Evolutionary conservation across 371 early-diverging fungal species (phyloP).

Genomic region (Entomophthora muscae): DNA sequence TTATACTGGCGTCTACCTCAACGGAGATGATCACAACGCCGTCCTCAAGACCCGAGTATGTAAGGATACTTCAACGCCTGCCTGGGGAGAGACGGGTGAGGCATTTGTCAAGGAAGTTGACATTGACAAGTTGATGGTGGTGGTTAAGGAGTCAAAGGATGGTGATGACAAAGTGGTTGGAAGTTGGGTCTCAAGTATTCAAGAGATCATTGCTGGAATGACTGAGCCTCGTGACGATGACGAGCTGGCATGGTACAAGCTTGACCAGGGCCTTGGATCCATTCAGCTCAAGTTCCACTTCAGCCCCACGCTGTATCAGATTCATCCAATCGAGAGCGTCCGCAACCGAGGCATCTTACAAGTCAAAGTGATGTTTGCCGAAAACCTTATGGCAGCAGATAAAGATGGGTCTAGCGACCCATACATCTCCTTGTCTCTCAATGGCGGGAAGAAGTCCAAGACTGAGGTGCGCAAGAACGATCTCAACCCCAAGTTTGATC

Average conservation of each 20-base stretch:
- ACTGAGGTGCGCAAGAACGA: conserved; percentile 58
- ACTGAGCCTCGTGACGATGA: neutral
- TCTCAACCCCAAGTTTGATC: conserved; percentile 72
- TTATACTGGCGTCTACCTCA: conserved; percentile 18
- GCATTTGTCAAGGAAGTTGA: conserved; percentile 17
- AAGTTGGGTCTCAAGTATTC: neutral
- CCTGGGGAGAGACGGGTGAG: conserved; percentile 24
- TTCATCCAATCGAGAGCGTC: conserved; percentile 24
- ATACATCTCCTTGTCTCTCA: conserved; percentile 48
- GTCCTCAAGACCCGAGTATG: conserved; percentile 17
- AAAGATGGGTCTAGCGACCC: conserved; percentile 61
- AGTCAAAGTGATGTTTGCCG: conserved; percentile 19
- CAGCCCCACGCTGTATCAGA: conserved; percentile 17
- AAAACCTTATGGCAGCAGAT: conserved; percentile 24
- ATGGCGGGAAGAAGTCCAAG: conserved; percentile 60
- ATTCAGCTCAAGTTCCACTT: conserved; percentile 26
- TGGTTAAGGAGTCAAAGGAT: conserved; percentile 12
- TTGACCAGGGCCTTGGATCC: conserved; percentile 11
- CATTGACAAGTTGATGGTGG: conserved; percentile 17
- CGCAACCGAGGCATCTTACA: conserved; percentile 22
- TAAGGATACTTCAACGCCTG: conserved; percentile 17
- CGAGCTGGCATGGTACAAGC: neutral
- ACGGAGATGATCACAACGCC: conserved; percentile 7
- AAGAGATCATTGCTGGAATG: neutral
- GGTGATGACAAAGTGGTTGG: neutral